Evolutionary conservation across 208 protist genomes (phyloP), one percentile per base, ranked within the genome.

Genomic region (Phytomonas francai): DNA sequence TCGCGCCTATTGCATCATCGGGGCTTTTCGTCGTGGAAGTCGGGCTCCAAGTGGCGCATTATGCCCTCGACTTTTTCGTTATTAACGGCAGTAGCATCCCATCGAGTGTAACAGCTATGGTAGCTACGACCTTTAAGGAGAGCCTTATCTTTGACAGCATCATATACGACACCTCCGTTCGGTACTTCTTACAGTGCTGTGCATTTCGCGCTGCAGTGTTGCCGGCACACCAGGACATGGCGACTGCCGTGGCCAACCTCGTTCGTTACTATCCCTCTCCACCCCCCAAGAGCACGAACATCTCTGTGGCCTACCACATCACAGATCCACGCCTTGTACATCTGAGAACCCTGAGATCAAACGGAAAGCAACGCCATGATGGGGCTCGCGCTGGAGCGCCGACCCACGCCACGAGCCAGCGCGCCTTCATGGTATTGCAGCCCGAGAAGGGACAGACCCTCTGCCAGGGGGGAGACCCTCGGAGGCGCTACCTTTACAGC

Each of bases 41-140:
- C 25, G 91, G 91, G 30, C 85, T 94, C 64, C 87, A 96, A 70
- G 88, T 94, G 67, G 85, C 81, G 54, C 78, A 94, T 76, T 96
- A 92, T 71, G 88, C 91, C 6, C 75, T 96, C 7, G 91, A 96
- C 62, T 87, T 92, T 60, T 93, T 92, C 33, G 80, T 92, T 57
- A 82, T 92, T 54, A 88, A 83, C 59, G 88, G 87, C 56, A 68
- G 72, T 56, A 68, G 65, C 25, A 59, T 93, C 9, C 78, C 84
- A 51, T 71, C 78, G 9, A 76, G 82, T 28, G 65, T 83, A 4
- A 74, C 81, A 27, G 83, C 87, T 28, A 74, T 79, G 58, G 76
- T 85, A 0, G 81, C 86, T 7, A 82, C 86, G 7, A 78, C 85
- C 59, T 89, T 96, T 67, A 88, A 85, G 74, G 79, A 89, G 42